Evolutionary conservation across 352 stramenopile genomes (phyloP), one percentile per base, ranked within the genome.

Genomic region (Discostella stelligera): DNA sequence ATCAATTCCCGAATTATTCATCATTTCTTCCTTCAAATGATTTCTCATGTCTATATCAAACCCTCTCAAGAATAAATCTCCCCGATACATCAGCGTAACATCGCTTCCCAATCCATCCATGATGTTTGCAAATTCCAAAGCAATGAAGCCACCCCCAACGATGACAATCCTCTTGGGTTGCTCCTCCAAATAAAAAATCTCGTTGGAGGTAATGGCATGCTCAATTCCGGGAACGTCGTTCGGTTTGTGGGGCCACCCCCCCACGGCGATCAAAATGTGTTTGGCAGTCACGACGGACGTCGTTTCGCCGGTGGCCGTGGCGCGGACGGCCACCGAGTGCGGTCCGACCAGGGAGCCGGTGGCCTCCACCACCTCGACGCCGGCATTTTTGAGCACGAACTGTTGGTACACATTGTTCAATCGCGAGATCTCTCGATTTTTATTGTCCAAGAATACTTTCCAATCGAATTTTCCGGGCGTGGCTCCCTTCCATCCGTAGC

Each of bases 391-490:
- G 48, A 98, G 83, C 0, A 86, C 72, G 71, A 97, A 97, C 66
- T 94, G 88, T 75, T 94, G 88, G 87, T 98, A 98, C 69, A 98
- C 97, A 60, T 94, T 95, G 88, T 98, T 98, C 32, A 98, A 90
- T 14, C 95, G 91, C 39, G 80, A 78, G 67, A 98, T 97, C 75
- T 89, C 78, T 54, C 55, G 64, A 53, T 87, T 77, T 64, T 87
- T 89, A 55, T 74, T 70, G 50, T 85, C 67, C 68, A 87, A 84
- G 71, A 89, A 87, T 4, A 68, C 60, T 18, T 83, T 76, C 83
- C 83, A 89, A 68, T 83, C 66, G 63, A 89, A 89, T 25, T 50
- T 55, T 39, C 79, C 78, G 27, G 61, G 20, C 18, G 53, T 74
- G 0, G 79, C 68, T 3, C 69, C 75, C 39, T 85, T 77, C 82